Evolutionary conservation across 306 rosid genomes (phyloP), one percentile per base, ranked within the genome.

Genomic region (Clitoria ternatea): DNA sequence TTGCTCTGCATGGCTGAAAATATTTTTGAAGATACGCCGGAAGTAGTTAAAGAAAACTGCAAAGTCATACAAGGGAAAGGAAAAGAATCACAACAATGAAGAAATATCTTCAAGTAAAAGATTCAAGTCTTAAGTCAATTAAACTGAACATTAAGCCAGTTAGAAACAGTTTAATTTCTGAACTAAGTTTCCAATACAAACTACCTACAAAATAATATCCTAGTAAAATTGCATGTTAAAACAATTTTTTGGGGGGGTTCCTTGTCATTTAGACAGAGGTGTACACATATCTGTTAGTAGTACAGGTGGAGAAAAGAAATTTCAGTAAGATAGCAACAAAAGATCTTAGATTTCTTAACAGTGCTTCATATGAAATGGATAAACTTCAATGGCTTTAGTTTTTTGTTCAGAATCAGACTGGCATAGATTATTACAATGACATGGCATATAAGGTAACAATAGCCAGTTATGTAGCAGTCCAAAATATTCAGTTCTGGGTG

Each of bases 1-100:
- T 87, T 93, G 97, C 82, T 93, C 98, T 1, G 97, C 92, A 3
- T 93, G 98, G 79, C 78, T 87, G 77, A 93, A 90, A 69, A 93
- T 90, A 83, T 93, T 93, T 78, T 87, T 93, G 94, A 93, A 93
- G 77, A 93, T 88, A 68, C 92, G 91, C 54, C 96, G 86, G 69
- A 93, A 85, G 83, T 88, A 93, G 75, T 87, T 80, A 85, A 90
- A 90, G 80, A 88, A 87, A 65, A 88, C 98, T 93, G 98, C 75
- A 76, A 26, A 56, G 48, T 24, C 37, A 74, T 44, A 67, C 5
- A 22, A 43, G 53, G n/a, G 24, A 54, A 61, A 27, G 12, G 19
- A 37, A 4, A 59, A 26, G 2, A 69, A 69, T 39, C 29, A 69
- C 2, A 13, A 2, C 2, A 3, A 65, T 18, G 69, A 36, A 36